phyloP scores from a whole-genome alignment of 2,329 filamentous ascomycete genomes.

The Fusarium pilosicola region DNA sequence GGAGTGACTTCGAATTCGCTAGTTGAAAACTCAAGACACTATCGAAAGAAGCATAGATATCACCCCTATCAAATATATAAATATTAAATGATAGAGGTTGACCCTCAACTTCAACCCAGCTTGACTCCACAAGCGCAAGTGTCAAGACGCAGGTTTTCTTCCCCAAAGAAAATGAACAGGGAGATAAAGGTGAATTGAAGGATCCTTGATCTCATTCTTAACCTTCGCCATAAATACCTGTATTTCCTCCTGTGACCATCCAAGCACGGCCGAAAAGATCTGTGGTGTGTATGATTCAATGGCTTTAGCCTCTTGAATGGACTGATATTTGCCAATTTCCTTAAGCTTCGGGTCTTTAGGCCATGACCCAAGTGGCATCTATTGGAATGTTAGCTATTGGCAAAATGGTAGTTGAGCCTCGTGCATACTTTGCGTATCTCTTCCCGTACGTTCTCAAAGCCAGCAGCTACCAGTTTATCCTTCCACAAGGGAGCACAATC shows the following conservation, averaged over 20 bases:
- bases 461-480: neutral
- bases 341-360: neutral
- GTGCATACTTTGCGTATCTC: neutral
- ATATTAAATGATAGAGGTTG: neutral
- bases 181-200: neutral
- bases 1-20: too few species aligned
- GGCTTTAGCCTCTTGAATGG: neutral
- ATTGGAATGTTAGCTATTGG: neutral
- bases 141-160: neutral
- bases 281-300: neutral
- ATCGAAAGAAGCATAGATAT: neutral
- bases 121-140: rapidly evolving
- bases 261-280: neutral
- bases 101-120: neutral
- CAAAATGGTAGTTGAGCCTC: rapidly evolving
- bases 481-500: neutral
- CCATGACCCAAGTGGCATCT: neutral
- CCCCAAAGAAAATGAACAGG: neutral
- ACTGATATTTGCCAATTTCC: neutral
- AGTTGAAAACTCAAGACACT: neutral
- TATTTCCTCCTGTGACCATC: neutral
- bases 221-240: neutral
- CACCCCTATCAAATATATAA: neutral
- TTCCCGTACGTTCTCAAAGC: neutral
- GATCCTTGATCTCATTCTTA: neutral